Percentiles rank a stretch among this genome's conserved stretches.
Conservation (phyloP, 208 protist species). For the Endotrypanum monterogeii region DNA sequence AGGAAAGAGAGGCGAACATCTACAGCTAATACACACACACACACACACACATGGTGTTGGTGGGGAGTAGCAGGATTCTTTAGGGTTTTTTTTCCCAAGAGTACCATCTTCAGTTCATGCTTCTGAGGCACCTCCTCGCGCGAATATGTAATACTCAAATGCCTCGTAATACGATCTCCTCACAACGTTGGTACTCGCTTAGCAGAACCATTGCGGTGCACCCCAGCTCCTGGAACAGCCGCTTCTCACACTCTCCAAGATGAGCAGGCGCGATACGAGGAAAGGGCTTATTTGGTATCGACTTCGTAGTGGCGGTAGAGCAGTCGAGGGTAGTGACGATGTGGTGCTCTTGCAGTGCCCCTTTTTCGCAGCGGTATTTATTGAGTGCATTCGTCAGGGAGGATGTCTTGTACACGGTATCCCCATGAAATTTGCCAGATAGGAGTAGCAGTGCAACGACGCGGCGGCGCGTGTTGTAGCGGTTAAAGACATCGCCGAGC, state of each 20-base stretch:
- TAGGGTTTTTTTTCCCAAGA: not conserved
- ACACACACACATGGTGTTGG: not conserved
- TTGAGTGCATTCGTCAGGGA: conserved; percentile 37
- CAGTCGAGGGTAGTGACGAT: not conserved
- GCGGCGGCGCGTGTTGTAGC: conserved; percentile 30
- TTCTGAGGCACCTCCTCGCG: not conserved
- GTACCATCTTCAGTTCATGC: not conserved
- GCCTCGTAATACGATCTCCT: conserved; percentile 12
- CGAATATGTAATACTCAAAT: not conserved
- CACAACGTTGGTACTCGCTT: conserved; percentile 36
- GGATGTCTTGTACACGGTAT: conserved; percentile 40
- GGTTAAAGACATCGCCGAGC: conserved; percentile 30
- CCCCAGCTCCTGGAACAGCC: conserved; percentile 35
- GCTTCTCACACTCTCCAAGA: conserved; percentile 43
- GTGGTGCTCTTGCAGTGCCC: not conserved
- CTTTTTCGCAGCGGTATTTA: conserved; percentile 24
- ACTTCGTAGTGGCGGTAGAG: not conserved
- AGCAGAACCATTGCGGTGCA: conserved; percentile 34
- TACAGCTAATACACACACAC: not conserved
- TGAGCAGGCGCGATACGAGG: conserved; percentile 22
- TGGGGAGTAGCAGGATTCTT: not conserved
- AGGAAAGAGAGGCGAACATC: not conserved
- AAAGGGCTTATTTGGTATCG: not conserved
- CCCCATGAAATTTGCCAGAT: conserved; percentile 49
- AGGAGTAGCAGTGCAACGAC: conserved; percentile 40